Evolutionary conservation across 768 basidiomycete genomes (phyloP), one percentile per base, ranked within the genome.

Genomic region (Termitomyces sp.): DNA sequence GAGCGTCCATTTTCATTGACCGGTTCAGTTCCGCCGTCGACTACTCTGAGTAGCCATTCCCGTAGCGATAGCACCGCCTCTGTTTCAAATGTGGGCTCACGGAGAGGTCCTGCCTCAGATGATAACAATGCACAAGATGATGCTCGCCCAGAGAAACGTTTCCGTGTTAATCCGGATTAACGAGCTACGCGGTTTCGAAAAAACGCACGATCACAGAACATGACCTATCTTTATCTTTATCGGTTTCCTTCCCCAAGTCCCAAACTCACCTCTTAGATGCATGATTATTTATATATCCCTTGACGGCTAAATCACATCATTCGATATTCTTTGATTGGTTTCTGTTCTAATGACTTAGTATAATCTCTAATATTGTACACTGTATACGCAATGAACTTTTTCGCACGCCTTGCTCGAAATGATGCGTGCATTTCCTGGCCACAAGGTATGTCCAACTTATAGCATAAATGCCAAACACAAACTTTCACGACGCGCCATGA

Each of bases 11-110:
- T 64, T 56, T 64, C 68, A 18, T 61, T 69, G 65, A 35, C 66
- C 58, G 60, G 58, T 67, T 45, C 62, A 64, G 54, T 36, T 30
- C 24, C 50, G 18, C 40, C 54, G 26, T 35, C 46, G 33, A 40
- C 52, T 28, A 32, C 58, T n/a, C 46, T 28, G 53, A 45, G 30
- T 18, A 56, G 26, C 38, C 57, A 58, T 26, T 46, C 57, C 42
- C 59, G 52, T 26, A 40, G 74, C 53, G 70, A 68, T 47, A 78
- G 75, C 58, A 75, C 65, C 53, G 69, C 73, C 6, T 79, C 78
- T 35, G 68, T 71, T 18, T 76, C 77, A 38, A 77, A 74, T 61
- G 70, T 71, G 20, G 69, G 71, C 59, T 77, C 77, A 44, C 72
- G 70, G 42, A 66, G 74, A 54, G 77, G 75, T 63, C 66, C 65